A percentile compares a stretch with the other conserved stretches of the same genome.
These are phyloP conservation scores for Populus tomentosa DNA, from an alignment of 441 rosid genomes.

Conservation along the genomic window DNA sequence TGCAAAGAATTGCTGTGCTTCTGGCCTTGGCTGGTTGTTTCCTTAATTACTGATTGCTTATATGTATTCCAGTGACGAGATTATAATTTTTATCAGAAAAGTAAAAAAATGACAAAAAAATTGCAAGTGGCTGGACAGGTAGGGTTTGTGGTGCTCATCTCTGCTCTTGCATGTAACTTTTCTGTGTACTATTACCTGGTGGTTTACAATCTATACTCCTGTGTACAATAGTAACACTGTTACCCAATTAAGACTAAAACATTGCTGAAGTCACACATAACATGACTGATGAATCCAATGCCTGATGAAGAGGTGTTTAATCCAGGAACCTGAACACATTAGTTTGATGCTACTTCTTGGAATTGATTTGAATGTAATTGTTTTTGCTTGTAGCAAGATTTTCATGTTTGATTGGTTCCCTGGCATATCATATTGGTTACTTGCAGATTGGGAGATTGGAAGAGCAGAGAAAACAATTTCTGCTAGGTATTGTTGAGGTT, in stretches of 20 bases:
- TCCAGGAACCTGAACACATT: background rate
- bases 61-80: background rate
- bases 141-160: background rate
- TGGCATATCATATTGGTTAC: conserved; percentile 11
- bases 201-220: background rate
- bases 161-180: background rate
- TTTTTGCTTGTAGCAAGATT: background rate
- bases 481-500: conserved; percentile 53
- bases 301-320: background rate
- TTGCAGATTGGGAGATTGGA: conserved; percentile 71
- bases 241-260: background rate
- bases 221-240: background rate
- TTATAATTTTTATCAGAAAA: background rate
- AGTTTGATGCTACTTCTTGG: background rate
- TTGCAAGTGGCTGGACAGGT: background rate
- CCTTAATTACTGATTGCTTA: background rate
- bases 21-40: background rate
- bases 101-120: too few relatives aligned
- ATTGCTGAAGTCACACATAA: background rate
- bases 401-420: background rate
- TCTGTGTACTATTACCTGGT: background rate
- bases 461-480: conserved; percentile 55
- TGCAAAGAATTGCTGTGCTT: background rate
- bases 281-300: background rate
- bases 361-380: background rate